Conservation (phyloP, 768 basidiomycete genomes). For the Coprinellus micaceus region DNA sequence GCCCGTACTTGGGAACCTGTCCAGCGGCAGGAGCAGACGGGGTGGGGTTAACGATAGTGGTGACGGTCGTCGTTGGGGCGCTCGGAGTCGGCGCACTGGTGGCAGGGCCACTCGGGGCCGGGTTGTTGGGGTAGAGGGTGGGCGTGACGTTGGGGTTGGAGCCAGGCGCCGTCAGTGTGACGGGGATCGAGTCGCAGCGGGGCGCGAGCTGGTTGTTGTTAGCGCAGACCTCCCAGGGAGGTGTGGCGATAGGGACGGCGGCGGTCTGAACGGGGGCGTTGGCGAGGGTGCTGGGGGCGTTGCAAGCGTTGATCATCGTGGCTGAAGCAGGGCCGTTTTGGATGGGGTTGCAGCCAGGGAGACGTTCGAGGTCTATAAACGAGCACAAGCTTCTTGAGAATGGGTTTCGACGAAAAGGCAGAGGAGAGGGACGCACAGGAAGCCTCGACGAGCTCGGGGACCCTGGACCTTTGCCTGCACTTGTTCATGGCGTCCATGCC, state of each 20-base stretch:
- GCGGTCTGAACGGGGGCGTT: constrained; percentile 8
- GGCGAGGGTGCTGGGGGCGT: constrained; percentile 15
- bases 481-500: constrained; percentile 18
- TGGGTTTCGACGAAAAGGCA: not conserved
- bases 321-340: too few species aligned
- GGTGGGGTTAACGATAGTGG: not conserved
- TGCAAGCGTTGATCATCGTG: constrained; percentile 11
- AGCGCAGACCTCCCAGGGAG: constrained; percentile 10
- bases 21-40: not conserved
- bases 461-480: constrained; percentile 15
- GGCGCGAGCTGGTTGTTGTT: constrained; percentile 3
- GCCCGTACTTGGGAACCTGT: constrained; percentile 10
- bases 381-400: too few species aligned
- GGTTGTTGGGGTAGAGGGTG: not conserved
- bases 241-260: constrained; percentile 7
- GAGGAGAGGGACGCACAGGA: constrained; percentile 13
- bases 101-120: not conserved
- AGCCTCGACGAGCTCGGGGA: constrained; percentile 16
- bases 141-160: constrained; percentile 10
- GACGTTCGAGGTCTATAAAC: constrained; percentile 13
- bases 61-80: not conserved
- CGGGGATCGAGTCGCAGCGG: constrained; percentile 10
- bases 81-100: not conserved
- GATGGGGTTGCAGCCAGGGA: constrained; percentile 24
- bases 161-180: constrained; percentile 8